phyloP scores from a whole-genome alignment of 352 stramenopile genomes.

The Albugo laibachii region DNA sequence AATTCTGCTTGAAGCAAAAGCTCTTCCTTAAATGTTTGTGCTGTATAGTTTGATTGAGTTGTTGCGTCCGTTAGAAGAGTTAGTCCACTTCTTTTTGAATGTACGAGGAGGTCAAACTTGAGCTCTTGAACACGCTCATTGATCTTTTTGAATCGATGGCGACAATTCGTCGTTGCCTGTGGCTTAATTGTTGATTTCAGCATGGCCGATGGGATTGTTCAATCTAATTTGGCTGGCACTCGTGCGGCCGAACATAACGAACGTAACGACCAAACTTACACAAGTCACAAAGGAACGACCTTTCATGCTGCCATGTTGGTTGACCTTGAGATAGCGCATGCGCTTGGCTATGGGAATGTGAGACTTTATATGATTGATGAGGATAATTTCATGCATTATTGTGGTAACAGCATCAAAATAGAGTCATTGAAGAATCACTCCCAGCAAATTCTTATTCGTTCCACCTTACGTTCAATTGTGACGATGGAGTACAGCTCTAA shows the following conservation, averaged over 20 bases:
- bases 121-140: slow-evolving; percentile 60
- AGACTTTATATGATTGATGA: slow-evolving; percentile 46
- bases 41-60: slow-evolving; percentile 3
- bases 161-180: slow-evolving; percentile 7
- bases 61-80: slow-evolving; percentile 7
- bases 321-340: slow-evolving; percentile 35
- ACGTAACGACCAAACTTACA: too few relatives aligned
- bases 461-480: slow-evolving; percentile 27
- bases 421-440: slow-evolving; percentile 29
- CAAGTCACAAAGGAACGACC: not conserved
- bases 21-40: slow-evolving; percentile 68
- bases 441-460: slow-evolving; percentile 41
- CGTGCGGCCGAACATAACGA: too few relatives aligned
- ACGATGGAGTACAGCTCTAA: slow-evolving; percentile 48
- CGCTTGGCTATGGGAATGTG: slow-evolving; percentile 35
- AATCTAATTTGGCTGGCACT: too few relatives aligned
- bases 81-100: slow-evolving; percentile 54
- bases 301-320: slow-evolving; percentile 15
- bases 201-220: too few relatives aligned
- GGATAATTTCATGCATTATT: slow-evolving; percentile 33
- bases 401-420: slow-evolving; percentile 49
- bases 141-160: slow-evolving; percentile 71
- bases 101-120: slow-evolving; percentile 57
- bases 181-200: slow-evolving; percentile 18
- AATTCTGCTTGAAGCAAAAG: slow-evolving; percentile 58